These are phyloP conservation scores for Ophiocordyceps camponoti-saundersi DNA, from an alignment of 2,329 filamentous ascomycete species.

Conservation along the genomic window DNA sequence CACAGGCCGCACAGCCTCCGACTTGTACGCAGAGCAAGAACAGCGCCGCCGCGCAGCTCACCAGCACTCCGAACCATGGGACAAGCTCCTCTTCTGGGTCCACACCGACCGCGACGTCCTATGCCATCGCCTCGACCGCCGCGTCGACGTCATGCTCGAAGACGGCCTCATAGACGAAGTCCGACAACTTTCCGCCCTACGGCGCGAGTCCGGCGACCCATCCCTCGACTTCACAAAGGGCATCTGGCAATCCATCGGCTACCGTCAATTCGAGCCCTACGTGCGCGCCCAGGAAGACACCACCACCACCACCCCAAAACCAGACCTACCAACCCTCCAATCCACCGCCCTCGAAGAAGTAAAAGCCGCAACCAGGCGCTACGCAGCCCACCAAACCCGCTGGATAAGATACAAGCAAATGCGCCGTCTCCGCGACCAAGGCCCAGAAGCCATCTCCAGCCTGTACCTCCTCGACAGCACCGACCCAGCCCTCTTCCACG, in stretches of 20 bases:
- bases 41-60: constrained; percentile 8
- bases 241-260: constrained; percentile 95
- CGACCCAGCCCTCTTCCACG: constrained; percentile 42
- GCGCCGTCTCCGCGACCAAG: constrained; percentile 42
- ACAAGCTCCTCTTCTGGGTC: constrained; percentile 70
- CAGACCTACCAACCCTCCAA: constrained; percentile 23
- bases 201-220: constrained; percentile 12
- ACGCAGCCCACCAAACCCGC: constrained; percentile 66
- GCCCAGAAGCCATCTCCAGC: constrained; percentile 29
- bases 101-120: constrained; percentile 56
- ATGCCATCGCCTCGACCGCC: constrained; percentile 50
- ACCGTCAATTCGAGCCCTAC: constrained; percentile 75
- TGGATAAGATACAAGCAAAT: constrained; percentile 81
- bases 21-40: constrained; percentile 70
- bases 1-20: constrained; percentile 66
- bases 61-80: constrained; percentile 18
- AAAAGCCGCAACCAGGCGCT: constrained; percentile 71
- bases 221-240: constrained; percentile 58
- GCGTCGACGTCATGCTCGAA: constrained; percentile 73
- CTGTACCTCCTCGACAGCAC: constrained; percentile 75
- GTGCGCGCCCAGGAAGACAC: constrained; percentile 27
- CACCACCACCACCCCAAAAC: neutral
- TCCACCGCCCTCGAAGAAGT: constrained; percentile 51
- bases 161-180: constrained; percentile 32
- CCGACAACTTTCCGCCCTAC: constrained; percentile 25